Conservation (phyloP, 2,329 filamentous ascomycete genomes). For the Aureobasidium sp. region DNA sequence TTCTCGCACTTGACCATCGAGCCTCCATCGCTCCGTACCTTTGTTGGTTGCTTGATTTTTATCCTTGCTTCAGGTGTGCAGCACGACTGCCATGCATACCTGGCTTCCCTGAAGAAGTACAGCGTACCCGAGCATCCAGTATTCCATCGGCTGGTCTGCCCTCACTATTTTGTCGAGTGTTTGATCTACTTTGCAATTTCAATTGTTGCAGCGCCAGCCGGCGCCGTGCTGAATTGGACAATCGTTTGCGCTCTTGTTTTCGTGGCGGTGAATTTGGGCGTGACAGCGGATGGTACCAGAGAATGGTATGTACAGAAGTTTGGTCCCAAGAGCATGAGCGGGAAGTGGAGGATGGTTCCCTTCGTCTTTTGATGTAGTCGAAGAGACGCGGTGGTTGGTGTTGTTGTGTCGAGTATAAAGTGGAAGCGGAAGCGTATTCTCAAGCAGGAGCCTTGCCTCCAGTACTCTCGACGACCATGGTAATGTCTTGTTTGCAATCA, state of each 20-base stretch:
- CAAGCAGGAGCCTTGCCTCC: constrained; percentile 28
- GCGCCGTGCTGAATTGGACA: constrained; percentile 62
- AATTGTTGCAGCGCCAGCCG: constrained; percentile 63
- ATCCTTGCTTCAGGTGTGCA: constrained; percentile 65
- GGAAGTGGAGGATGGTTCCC: constrained; percentile 71
- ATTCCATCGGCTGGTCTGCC: constrained; percentile 69
- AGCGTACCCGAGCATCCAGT: constrained; percentile 66
- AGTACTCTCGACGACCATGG: constrained; percentile 41
- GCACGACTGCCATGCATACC: constrained; percentile 49
- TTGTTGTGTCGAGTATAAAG: background rate
- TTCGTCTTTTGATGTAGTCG: constrained; percentile 37
- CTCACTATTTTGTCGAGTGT: constrained; percentile 89
- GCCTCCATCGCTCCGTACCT: constrained; percentile 44
- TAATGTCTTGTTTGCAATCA: constrained; percentile 48
- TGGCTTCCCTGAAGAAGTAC: constrained; percentile 57
- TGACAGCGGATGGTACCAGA: constrained; percentile 71
- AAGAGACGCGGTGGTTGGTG: background rate
- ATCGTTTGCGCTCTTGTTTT: constrained; percentile 64
- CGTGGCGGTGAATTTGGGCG: constrained; percentile 69
- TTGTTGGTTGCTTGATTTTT: constrained; percentile 56
- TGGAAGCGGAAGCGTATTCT: background rate
- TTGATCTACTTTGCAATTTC: constrained; percentile 74
- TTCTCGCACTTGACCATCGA: constrained; percentile 32
- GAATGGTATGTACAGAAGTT: constrained; percentile 75
- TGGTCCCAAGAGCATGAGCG: constrained; percentile 54